Conservation (phyloP, 352 stramenopile genomes). For the Albugo candida region DNA sequence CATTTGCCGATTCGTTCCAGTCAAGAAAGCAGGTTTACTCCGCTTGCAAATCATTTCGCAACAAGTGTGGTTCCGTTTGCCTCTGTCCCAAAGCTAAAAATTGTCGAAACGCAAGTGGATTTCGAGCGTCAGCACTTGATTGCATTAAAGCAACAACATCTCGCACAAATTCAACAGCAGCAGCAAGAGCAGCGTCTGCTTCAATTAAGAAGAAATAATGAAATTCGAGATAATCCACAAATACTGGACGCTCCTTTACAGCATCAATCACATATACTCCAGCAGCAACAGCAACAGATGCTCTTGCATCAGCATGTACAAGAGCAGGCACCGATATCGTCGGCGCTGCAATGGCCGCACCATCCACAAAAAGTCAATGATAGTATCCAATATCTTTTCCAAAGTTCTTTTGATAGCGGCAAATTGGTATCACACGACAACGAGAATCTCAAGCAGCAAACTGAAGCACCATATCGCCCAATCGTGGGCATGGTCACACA, state of each 20-base stretch:
- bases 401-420: not conserved
- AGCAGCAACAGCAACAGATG: conserved; percentile 26
- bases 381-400: too few species aligned
- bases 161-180: conserved; percentile 40
- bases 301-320: conserved; percentile 19
- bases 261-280: conserved; percentile 36
- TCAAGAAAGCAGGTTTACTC: conserved; percentile 43
- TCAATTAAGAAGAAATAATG: conserved; percentile 45
- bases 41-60: conserved; percentile 54
- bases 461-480: not conserved
- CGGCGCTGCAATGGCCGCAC: conserved; percentile 41
- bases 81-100: conserved; percentile 12
- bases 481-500: not conserved
- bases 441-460: conserved; percentile 35
- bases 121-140: conserved; percentile 4
- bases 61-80: conserved; percentile 54
- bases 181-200: conserved; percentile 53
- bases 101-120: conserved; percentile 2
- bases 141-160: conserved; percentile 26
- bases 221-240: conserved; percentile 72
- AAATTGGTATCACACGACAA: too few species aligned
- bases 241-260: conserved; percentile 47
- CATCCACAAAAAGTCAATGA: not conserved
- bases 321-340: conserved; percentile 24
- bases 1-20: conserved; percentile 74